Percentiles rank a stretch among this genome's conserved stretches.
Conservation (phyloP, 1,284 basidiomycete genomes). For the Sanghuangporus weigelae region DNA sequence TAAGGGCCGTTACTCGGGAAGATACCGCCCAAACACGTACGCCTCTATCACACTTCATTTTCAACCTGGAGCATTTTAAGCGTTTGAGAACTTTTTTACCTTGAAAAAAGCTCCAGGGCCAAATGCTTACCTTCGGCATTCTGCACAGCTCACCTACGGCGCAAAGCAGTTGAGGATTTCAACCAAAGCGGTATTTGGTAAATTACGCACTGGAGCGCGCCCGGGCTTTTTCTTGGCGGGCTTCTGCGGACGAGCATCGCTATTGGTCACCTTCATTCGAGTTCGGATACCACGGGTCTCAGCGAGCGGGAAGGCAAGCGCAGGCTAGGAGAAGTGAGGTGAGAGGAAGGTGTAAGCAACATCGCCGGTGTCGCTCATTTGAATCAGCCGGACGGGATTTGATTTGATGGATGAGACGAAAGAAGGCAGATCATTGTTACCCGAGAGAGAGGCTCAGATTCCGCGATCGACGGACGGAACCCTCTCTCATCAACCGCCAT, state of each 20-base stretch:
- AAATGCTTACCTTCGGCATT: conserved; percentile 51
- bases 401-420: neutral
- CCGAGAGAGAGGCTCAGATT: neutral
- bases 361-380: neutral
- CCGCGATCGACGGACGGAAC: no score
- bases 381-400: conserved; percentile 2
- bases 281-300: neutral
- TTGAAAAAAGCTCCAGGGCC: conserved; percentile 1
- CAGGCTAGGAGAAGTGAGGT: neutral
- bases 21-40: conserved; percentile 29
- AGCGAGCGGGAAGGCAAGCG: neutral
- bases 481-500: no score
- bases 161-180: neutral
- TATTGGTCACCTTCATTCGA: conserved; percentile 12
- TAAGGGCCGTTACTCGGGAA: conserved; percentile 7
- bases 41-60: conserved; percentile 67
- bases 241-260: neutral
- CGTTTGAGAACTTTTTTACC: neutral
- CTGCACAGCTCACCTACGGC: conserved; percentile 52
- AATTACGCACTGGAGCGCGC: conserved; percentile 37
- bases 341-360: conserved; percentile 4
- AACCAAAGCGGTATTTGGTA: neutral
- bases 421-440: conserved; percentile 2
- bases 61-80: conserved; percentile 39
- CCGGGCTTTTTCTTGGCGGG: conserved; percentile 33